Percentiles rank a stretch among this genome's conserved stretches.
Evolutionary conservation across 2,329 filamentous ascomycete genomes (phyloP).

Genomic region (Thelonectria blattea): DNA sequence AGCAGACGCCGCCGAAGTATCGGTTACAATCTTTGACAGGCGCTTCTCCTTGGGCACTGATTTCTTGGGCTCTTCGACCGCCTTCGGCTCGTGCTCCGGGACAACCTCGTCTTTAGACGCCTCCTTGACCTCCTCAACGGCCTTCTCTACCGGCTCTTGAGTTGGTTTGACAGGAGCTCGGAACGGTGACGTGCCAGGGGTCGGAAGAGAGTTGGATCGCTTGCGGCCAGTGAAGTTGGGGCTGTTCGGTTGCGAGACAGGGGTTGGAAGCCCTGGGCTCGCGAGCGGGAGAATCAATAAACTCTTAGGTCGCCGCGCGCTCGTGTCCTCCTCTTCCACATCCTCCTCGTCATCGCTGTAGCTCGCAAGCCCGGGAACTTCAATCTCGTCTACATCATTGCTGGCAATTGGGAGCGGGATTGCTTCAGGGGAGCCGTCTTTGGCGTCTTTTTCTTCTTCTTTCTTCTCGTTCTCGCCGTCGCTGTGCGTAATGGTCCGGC

Average conservation of each 20-base stretch:
- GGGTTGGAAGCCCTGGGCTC: constrained; percentile 41
- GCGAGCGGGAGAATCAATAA: constrained; percentile 35
- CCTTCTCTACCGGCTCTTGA: constrained; percentile 21
- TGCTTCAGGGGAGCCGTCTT: constrained; percentile 44
- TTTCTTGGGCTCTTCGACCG: constrained; percentile 17
- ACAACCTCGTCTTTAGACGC: constrained; percentile 15
- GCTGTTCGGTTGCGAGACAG: constrained; percentile 45
- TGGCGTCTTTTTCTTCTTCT: constrained; percentile 22
- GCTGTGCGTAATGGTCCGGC: constrained; percentile 40
- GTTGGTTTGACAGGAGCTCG: constrained; percentile 19
- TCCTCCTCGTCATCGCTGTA: constrained; percentile 68
- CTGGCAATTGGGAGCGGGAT: constrained; percentile 73
- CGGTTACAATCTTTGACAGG: constrained; percentile 36
- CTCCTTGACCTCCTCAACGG: constrained; percentile 13
- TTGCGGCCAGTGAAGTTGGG: constrained; percentile 46
- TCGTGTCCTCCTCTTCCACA: constrained; percentile 39
- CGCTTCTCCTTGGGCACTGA: constrained; percentile 30
- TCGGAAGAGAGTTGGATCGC: constrained; percentile 38
- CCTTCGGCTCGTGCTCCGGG: constrained; percentile 15
- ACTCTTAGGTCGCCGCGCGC: constrained; percentile 54
- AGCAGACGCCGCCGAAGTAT: constrained; percentile 4
- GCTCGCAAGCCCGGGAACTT: constrained; percentile 71
- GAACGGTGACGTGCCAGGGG: constrained; percentile 34
- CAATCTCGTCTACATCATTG: constrained; percentile 79
- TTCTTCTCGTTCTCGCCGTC: constrained; percentile 31